Base-by-base conservation (phyloP, 2,329 filamentous ascomycete genomes). In the Fusarium cyanostomum region DNA sequence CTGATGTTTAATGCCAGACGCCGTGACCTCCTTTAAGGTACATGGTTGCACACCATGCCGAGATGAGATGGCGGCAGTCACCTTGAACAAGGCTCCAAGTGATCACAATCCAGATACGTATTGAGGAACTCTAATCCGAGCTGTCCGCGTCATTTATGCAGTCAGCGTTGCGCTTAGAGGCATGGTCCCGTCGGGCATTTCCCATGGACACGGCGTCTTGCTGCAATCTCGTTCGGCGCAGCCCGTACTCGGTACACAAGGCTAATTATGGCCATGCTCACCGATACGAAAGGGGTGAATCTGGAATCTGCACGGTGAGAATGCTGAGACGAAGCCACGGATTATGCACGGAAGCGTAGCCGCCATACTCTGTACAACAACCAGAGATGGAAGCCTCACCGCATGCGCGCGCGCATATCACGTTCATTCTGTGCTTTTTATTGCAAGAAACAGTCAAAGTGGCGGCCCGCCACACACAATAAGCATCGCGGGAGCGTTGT, bases 131-230 rank as follows among this genome's bases (percentile, higher is more conserved):
- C 41, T 21, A 39, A 33, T 34, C 53, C 45, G 50, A 30, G 28
- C 44, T 38, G 15, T 43, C 43, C 46, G 4, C 24, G 24, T 21
- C 44, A 50, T 46, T 33, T 39, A 49, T 55, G 33, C 46, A 45
- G 51, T 56, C 59, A 64, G 59, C 43, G 63, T 67, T 38, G 33
- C 66, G 66, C 66, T 45, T 49, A 50, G 26, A 55, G 50, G 42
- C 38, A 31, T 39, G 52, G 55, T 37, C 48, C 45, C 52, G 43
- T 64, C 61, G 56, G 62, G 56, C 56, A 65, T 64, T 65, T 65
- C 46, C 31, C 46, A 34, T 58, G 42, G 30, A 30, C 16, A 54
- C 16, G 18, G 45, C 27, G 48, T 60, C 38, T 44, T 42, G 35
- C 21, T 35, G 51, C 38, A 37, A 31, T 35, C 27, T 46, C 16